These are phyloP conservation scores for Aspergillus asperescens DNA, from an alignment of 495 filamentous ascomycete species.

Conservation along the genomic window DNA sequence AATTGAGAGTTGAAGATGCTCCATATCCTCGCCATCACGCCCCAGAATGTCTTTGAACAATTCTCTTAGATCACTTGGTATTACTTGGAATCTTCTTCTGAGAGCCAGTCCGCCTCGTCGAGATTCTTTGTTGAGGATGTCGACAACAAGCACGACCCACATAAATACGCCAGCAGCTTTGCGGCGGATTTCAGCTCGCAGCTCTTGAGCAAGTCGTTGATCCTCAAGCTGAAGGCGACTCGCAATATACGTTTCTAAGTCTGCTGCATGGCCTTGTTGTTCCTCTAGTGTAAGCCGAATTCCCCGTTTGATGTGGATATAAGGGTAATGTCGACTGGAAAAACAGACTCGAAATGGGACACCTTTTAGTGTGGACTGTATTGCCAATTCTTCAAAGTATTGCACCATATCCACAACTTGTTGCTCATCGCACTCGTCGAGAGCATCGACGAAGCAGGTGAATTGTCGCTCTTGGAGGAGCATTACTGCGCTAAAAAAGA, in stretches of 20 bases:
- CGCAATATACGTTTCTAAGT: constrained; percentile 22
- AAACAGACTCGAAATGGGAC: constrained; percentile 34
- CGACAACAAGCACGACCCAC: constrained; percentile 44
- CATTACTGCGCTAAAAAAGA: constrained; percentile 18
- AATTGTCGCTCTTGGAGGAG: constrained; percentile 21
- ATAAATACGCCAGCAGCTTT: constrained; percentile 46
- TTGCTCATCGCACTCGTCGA: constrained; percentile 37
- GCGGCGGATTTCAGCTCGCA: constrained; percentile 26
- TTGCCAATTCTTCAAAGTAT: constrained; percentile 33
- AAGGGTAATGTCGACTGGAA: constrained; percentile 49
- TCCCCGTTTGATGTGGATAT: constrained; percentile 35
- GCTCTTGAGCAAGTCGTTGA: constrained; percentile 4
- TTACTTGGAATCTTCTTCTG: constrained; percentile 25
- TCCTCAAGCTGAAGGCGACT: constrained; percentile 21
- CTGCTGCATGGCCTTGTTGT: constrained; percentile 26
- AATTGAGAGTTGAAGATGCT: constrained; percentile 29
- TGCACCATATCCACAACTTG: constrained; percentile 34
- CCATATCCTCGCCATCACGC: constrained; percentile 23
- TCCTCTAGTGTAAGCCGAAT: constrained; percentile 25
- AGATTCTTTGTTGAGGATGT: constrained; percentile 41
- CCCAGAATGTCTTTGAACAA: constrained; percentile 38
- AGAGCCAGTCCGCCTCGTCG: constrained; percentile 20
- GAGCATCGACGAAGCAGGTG: constrained; percentile 37
- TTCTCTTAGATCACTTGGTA: constrained; percentile 31
- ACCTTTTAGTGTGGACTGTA: constrained; percentile 13